phyloP scores from a whole-genome alignment of 495 filamentous ascomycete species.

The Aspergillus campestris region DNA sequence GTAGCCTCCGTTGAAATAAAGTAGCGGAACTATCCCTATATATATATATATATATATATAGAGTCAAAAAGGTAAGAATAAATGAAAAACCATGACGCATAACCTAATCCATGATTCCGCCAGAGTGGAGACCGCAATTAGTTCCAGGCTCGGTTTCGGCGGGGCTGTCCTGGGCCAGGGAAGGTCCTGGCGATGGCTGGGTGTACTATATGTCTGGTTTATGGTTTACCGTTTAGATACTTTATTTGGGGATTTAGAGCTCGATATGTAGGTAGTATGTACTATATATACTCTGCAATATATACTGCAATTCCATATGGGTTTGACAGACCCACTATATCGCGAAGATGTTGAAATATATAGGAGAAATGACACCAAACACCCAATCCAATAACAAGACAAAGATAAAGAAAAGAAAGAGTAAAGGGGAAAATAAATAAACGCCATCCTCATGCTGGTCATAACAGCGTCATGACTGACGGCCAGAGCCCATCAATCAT shows the following conservation, averaged over 20 bases:
- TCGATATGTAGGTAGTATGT: too few relatives aligned
- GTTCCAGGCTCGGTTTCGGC: constrained; percentile 2
- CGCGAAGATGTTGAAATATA: too few relatives aligned
- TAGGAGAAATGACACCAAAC: background rate
- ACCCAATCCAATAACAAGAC: background rate
- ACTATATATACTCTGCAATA: too few relatives aligned
- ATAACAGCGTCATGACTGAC: constrained; percentile 2
- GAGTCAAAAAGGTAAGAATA: background rate
- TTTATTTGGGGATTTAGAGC: too few relatives aligned
- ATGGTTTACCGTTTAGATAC: too few relatives aligned
- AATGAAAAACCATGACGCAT: too few relatives aligned
- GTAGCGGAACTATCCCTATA: too few relatives aligned
- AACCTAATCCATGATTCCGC: too few relatives aligned
- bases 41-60: background rate
- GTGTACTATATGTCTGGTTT: too few relatives aligned
- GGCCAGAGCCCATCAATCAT: constrained; percentile 4
- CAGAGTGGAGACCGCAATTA: background rate
- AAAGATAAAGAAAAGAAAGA: background rate
- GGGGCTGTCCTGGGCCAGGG: background rate
- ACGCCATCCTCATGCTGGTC: constrained; percentile 5
- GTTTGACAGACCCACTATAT: too few relatives aligned
- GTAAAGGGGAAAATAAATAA: background rate
- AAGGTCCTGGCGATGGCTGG: too few relatives aligned
- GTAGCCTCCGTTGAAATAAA: background rate
- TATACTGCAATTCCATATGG: too few relatives aligned